Conservation (phyloP, 805 yeast species). For the Saccharomycopsis schoenii region DNA sequence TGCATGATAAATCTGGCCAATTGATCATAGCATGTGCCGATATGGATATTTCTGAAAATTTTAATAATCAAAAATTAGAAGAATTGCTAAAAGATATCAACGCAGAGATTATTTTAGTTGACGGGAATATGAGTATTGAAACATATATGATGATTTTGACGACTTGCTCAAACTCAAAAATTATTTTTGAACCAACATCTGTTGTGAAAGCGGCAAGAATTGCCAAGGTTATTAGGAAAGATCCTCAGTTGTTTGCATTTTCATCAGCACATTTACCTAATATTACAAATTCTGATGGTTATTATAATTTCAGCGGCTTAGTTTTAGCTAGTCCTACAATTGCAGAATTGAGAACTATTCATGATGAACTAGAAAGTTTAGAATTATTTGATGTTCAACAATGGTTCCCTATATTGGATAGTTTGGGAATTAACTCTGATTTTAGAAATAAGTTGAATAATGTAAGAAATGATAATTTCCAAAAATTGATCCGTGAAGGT, state of each 20-base stretch:
- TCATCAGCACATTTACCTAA: conserved; percentile 29
- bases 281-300: neutral
- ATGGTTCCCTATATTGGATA: conserved; percentile 73
- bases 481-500: conserved; percentile 29
- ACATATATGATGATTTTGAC: conserved; percentile 25
- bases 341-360: conserved; percentile 48
- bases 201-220: conserved; percentile 47
- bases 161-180: conserved; percentile 22
- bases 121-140: conserved; percentile 51
- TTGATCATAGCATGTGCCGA: conserved; percentile 74
- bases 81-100: conserved; percentile 30
- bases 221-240: conserved; percentile 22
- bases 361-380: conserved; percentile 35
- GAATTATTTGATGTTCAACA: conserved; percentile 39
- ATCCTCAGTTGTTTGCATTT: conserved; percentile 21
- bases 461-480: neutral
- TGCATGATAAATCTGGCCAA: conserved; percentile 53
- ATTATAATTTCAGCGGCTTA: neutral
- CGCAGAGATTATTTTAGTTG: conserved; percentile 49
- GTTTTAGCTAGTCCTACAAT: conserved; percentile 51
- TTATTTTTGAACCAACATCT: conserved; percentile 73
- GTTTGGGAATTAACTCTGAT: conserved; percentile 37
- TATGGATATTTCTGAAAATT: conserved; percentile 57
- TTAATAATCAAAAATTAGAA: conserved; percentile 34
- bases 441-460: conserved; percentile 38